A percentile compares a stretch with the other conserved stretches of the same genome.
Conservation (phyloP, 2,329 filamentous ascomycete genomes). For the Aspergillus sp. region DNA sequence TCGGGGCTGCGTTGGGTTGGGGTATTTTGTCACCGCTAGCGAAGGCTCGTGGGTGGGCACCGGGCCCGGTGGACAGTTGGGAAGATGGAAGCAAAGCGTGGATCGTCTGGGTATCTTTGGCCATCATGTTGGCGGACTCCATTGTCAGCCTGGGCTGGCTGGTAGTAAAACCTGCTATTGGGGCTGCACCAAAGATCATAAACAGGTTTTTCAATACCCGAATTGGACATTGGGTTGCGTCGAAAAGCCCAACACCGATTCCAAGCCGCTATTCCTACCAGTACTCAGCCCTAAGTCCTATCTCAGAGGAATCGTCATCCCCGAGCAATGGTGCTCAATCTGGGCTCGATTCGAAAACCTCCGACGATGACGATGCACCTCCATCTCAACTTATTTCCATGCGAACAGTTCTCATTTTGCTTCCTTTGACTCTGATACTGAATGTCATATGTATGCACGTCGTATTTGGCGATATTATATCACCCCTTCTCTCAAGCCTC, state of each 20-base stretch:
- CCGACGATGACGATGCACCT: constrained; percentile 73
- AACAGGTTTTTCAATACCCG: constrained; percentile 29
- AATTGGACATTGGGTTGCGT: constrained; percentile 27
- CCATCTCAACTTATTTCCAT: constrained; percentile 76
- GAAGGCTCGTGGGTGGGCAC: constrained; percentile 83
- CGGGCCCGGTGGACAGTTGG: constrained; percentile 84
- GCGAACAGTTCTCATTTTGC: constrained; percentile 69
- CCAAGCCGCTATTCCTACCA: constrained; percentile 25
- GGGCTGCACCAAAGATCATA: constrained; percentile 43
- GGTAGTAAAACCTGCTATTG: constrained; percentile 62
- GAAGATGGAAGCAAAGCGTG: constrained; percentile 91
- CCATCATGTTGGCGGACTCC: constrained; percentile 95
- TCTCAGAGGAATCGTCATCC: constrained; percentile 22
- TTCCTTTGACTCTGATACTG: constrained; percentile 72
- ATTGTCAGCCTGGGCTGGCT: constrained; percentile 84
- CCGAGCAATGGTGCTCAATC: constrained; percentile 9
- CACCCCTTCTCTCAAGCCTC: constrained; percentile 70
- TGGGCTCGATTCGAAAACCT: constrained; percentile 29
- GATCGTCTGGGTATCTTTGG: constrained; percentile 95
- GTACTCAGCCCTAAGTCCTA: constrained; percentile 31
- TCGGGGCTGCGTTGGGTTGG: constrained; percentile 89
- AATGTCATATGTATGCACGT: constrained; percentile 80
- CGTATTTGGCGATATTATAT: constrained; percentile 80
- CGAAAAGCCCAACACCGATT: constrained; percentile 15
- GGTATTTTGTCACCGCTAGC: constrained; percentile 85